Conservation (phyloP, 1,284 basidiomycete genomes). For the Chiua sp. region DNA sequence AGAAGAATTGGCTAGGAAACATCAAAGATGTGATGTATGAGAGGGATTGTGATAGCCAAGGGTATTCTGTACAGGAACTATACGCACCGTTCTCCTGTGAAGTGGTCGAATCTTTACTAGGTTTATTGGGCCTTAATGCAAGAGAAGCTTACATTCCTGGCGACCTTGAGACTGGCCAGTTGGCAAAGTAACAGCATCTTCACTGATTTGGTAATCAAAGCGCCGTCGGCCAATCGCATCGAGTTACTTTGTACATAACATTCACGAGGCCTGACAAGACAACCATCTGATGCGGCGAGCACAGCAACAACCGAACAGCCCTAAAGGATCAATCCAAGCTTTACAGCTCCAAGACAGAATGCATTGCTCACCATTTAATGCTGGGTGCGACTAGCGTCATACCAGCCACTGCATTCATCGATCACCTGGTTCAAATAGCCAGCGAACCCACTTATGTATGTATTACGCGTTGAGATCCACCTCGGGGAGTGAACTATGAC, state of each 20-base stretch:
- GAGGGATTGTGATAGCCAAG: background rate
- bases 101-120: background rate
- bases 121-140: background rate
- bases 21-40: constrained; percentile 4
- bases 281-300: too few species aligned
- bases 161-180: background rate
- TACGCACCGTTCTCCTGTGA: background rate
- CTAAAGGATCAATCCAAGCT: background rate
- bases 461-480: too few species aligned
- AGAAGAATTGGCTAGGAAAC: constrained; percentile 12
- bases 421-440: background rate
- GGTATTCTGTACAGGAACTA: background rate
- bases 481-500: too few species aligned
- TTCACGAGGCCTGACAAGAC: too few species aligned
- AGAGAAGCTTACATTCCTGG: constrained; percentile 7
- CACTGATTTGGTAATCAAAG: constrained; percentile 1
- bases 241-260: too few species aligned
- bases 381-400: too few species aligned
- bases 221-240: background rate
- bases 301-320: background rate
- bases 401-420: background rate
- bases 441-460: background rate
- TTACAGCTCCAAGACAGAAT: too few species aligned
- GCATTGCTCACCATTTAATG: too few species aligned
- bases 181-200: background rate